Percentiles rank a stretch among this genome's conserved stretches.
phyloP scores from a whole-genome alignment of 805 yeast genomes.

The Wickerhamomyces mucosus region DNA sequence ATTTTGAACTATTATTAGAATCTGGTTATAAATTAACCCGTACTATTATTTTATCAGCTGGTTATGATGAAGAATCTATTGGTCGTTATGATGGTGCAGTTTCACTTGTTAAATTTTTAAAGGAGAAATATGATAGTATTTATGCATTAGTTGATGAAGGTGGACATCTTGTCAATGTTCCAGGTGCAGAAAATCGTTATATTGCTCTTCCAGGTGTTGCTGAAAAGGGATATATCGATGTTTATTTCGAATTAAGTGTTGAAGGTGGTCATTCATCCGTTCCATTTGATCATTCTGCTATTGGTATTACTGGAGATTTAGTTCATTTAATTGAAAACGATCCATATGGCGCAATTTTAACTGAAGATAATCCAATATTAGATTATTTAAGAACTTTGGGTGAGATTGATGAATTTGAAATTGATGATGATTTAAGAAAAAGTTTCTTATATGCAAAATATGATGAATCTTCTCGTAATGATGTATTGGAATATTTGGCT shows the following conservation, averaged over 20 bases:
- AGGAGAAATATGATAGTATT: slow-evolving; percentile 38
- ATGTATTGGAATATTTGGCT: neutral
- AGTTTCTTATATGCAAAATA: neutral
- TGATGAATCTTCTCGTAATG: neutral
- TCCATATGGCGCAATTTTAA: slow-evolving; percentile 35
- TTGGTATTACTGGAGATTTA: slow-evolving; percentile 54
- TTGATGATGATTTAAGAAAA: neutral
- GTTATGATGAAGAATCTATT: slow-evolving; percentile 69
- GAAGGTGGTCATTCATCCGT: slow-evolving; percentile 73
- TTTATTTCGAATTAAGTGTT: slow-evolving; percentile 38
- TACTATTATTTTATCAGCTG: slow-evolving; percentile 54
- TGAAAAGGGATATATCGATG: slow-evolving; percentile 53
- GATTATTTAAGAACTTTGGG: slow-evolving; percentile 8
- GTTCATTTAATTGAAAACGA: slow-evolving; percentile 38
- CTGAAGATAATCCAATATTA: slow-evolving; percentile 48
- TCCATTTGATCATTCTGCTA: slow-evolving; percentile 74
- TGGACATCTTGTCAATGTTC: slow-evolving; percentile 21
- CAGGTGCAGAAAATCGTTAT: slow-evolving; percentile 21
- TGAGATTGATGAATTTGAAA: neutral
- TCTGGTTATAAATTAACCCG: slow-evolving; percentile 46
- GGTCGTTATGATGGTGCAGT: slow-evolving; percentile 52
- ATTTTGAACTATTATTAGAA: slow-evolving; percentile 42
- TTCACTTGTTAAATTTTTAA: slow-evolving; percentile 34
- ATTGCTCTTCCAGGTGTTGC: slow-evolving; percentile 47
- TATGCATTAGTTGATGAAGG: slow-evolving; percentile 66